phyloP scores from a whole-genome alignment of 805 yeast species.

The Kodamaea restingae region DNA sequence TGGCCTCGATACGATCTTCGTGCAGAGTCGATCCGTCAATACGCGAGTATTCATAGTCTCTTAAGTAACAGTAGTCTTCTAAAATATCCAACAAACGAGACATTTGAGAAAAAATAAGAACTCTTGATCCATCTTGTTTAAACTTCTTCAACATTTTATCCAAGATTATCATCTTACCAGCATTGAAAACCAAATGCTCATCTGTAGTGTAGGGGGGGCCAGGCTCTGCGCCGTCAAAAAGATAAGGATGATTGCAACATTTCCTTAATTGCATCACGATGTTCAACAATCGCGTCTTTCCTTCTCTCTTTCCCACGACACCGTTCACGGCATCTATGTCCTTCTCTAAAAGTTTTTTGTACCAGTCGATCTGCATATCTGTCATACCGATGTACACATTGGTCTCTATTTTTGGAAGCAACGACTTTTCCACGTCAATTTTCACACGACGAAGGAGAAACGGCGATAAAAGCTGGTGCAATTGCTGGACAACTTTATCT shows the following conservation, averaged over 20 bases:
- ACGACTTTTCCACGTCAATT: slow-evolving; percentile 86
- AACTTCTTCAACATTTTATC: slow-evolving; percentile 77
- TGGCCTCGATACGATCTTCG: slow-evolving; percentile 87
- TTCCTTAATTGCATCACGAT: slow-evolving; percentile 96
- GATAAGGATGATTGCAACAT: slow-evolving; percentile 95
- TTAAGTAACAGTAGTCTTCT: slow-evolving; percentile 85
- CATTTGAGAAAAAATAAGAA: slow-evolving; percentile 91
- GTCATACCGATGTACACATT: slow-evolving; percentile 93
- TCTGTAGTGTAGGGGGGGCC: slow-evolving; percentile 97
- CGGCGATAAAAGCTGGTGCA: slow-evolving; percentile 85
- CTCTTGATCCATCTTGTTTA: slow-evolving; percentile 78
- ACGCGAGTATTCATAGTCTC: slow-evolving; percentile 83
- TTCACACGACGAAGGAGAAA: slow-evolving; percentile 86
- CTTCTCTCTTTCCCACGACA: slow-evolving; percentile 89
- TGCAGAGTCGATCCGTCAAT: slow-evolving; percentile 93
- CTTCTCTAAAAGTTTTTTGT: slow-evolving; percentile 79
- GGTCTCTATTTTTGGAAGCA: slow-evolving; percentile 85
- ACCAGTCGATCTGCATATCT: slow-evolving; percentile 93
- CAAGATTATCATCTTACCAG: slow-evolving; percentile 86
- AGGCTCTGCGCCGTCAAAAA: slow-evolving; percentile 98
- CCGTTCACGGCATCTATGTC: slow-evolving; percentile 97
- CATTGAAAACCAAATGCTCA: slow-evolving; percentile 84
- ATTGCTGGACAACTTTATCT: slow-evolving; percentile 79
- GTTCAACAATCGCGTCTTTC: slow-evolving; percentile 83
- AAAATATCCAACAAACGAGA: slow-evolving; percentile 81